Evolutionary conservation across 2,329 filamentous ascomycete species (phyloP), one percentile per base, ranked within the genome.

Genomic region (Massarina eburnea): DNA sequence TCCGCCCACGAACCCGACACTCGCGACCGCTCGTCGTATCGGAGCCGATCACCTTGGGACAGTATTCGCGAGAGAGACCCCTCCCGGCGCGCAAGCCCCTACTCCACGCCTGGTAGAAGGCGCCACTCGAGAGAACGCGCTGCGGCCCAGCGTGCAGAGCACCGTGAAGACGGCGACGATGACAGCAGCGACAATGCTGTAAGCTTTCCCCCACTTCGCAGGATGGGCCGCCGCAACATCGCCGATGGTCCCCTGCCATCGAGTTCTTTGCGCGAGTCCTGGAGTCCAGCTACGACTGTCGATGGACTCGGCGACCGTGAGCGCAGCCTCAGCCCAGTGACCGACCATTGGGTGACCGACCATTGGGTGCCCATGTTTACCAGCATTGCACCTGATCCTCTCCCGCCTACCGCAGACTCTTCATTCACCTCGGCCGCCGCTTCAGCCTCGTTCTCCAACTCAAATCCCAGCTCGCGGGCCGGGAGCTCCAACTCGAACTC

Each of bases 271-370:
- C 65, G 66, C 45, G 67, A 70, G 46, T 68, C 66, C 9, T 70
- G 67, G 67, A 68, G 66, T 35, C 67, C 67, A 6, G 55, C 57
- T 2, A 56, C 62, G 43, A 60, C 57, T 3, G 52, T 86, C 1
- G 85, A 95, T 68, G 90, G 90, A 3, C 79, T 96, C 14, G 91
- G 90, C 29, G 90, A 96, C 70, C 86, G 91, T 47, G 82, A 89
- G 52, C 83, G 90, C 57, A 95, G 90, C 67, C 73, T 89, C n/a
- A 91, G 86, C 62, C 85, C 86, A 5, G 73, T 76, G 40, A 73
- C 72, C 15, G 61, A 58, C 20, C n/a, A n/a, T n/a, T n/a, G n/a
- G n/a, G n/a, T n/a, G n/a, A 44, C 57, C 34, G 79, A 82, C 51
- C 77, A 79, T 39, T 96, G 91, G 91, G 86, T 92, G 48, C 89